Conservation (phyloP, 306 rosid genomes). For the Trifolium subterraneum region DNA sequence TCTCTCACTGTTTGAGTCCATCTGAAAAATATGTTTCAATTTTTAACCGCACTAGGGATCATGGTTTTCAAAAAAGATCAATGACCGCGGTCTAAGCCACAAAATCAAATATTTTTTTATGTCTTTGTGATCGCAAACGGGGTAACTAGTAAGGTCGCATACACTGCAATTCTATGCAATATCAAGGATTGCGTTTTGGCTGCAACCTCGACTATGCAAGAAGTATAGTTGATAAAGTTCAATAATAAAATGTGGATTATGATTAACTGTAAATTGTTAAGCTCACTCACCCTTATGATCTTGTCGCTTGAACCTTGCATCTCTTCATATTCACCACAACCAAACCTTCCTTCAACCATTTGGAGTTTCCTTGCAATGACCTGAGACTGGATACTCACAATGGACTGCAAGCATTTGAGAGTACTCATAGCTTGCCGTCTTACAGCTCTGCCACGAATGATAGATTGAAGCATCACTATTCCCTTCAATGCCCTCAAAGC, state of each 20-base stretch:
- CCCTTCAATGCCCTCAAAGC: slow-evolving; percentile 94
- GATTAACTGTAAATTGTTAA: not conserved
- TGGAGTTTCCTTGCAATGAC: slow-evolving; percentile 66
- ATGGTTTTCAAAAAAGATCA: not conserved
- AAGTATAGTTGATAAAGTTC: too few relatives aligned
- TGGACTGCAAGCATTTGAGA: slow-evolving; percentile 86
- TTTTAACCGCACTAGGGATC: not conserved
- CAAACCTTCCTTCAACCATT: slow-evolving; percentile 48
- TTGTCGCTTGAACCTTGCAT: slow-evolving; percentile 59
- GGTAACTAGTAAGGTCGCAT: not conserved
- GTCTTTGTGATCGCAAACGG: not conserved
- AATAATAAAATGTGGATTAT: not conserved
- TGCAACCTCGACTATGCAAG: slow-evolving; percentile 11
- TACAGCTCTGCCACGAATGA: slow-evolving; percentile 87
- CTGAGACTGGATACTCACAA: slow-evolving; percentile 80
- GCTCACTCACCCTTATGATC: slow-evolving; percentile 72
- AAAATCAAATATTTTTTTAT: not conserved
- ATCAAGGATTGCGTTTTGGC: not conserved
- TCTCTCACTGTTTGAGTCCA: slow-evolving; percentile 67
- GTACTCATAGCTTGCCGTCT: slow-evolving; percentile 87
- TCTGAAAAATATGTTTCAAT: slow-evolving; percentile 55
- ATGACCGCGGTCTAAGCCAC: not conserved
- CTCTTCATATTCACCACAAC: slow-evolving; percentile 51
- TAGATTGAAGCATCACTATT: slow-evolving; percentile 95
- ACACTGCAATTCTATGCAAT: not conserved